Base-by-base conservation (phyloP, 2,329 filamentous ascomycete genomes). In the Ilyonectria mors-panacis region DNA sequence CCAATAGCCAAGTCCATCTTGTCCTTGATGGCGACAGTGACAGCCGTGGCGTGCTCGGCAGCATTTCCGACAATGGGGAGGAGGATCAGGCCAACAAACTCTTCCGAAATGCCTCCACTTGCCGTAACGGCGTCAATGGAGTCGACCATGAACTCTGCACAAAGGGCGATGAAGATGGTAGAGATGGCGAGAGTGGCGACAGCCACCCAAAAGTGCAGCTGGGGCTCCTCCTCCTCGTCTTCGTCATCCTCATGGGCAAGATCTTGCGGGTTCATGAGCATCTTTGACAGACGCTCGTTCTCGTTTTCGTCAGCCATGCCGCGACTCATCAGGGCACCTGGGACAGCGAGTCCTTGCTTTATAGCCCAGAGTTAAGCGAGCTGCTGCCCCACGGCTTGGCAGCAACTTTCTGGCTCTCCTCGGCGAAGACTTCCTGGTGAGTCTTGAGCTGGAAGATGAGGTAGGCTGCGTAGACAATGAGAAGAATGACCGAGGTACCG, bases 371-470 rank as follows among this genome's bases (percentile, higher is more conserved):
- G 5, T 72, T 65, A 61, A 78, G 75, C 44, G 57, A 77, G 64
- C 64, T 80, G 39, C 65, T 76, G 63, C 68, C 81, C 78, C 79
- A 85, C 2, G 86, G 87, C 75, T 82, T 85, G 44, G 82, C 93
- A 3, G 91, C 88, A 0, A 93, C 92, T 80, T 97, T 97, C 73
- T 93, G 87, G 71, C 91, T 93, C 37, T 93, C 90, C 59, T 90
- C 89, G 78, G 92, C 94, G 85, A 97, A 98, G 78, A 97, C 91
- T 9, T 84, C 84, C 26, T 87, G 86, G 79, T 98, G 95, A 0
- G 95, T 95, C 79, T 94, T 93, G 66, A 98, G 90, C 81, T 98
- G 95, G 85, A 98, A 98, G 80, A 93, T 87, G 2, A 98, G 90
- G 76, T 97, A 98, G 63, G 89, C 92, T 56, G 81, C 90, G 79